Evolutionary conservation across 306 rosid species (phyloP), one percentile per base, ranked within the genome.

Genomic region (Carpinus fangiana): DNA sequence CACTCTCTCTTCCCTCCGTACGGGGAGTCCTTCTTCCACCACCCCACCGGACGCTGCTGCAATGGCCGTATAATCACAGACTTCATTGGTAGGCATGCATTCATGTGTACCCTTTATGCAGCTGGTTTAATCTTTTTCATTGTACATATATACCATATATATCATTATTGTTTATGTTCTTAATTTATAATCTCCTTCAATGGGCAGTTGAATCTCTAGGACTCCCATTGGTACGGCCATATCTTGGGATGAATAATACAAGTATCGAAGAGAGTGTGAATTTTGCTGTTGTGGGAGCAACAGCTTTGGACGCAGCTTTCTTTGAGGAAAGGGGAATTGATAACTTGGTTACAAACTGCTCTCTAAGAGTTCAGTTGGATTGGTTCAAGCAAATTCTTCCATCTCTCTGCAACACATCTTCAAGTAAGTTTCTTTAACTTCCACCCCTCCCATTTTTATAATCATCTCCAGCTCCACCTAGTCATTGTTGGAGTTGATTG

Each of bases 201-300:
- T 65, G 46, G 55, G 72, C 81, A 89, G 93, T 91, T n/a, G 80
- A 89, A 75, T 76, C 21, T 0, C 36, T 88, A 20, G 89, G 90
- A n/a, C 5, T 91, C 75, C 90, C 89, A 11, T 57, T 56, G 1
- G 66, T 86, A 69, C 79, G 73, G 57, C 90, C 93, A 2, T 89
- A 86, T 69, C 61, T 81, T 36, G 86, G 75, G 36, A 26, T 79
- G 0, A 73, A 75, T 57, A 84, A 73, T 11, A 46, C 46, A 71
- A 79, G 17, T 1, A 53, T 12, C 16, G 16, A 61, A 8, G 66
- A 72, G 43, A 91, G 88, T 3, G 83, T 28, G 31, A 91, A 91
- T 74, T 91, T 91, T 26, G 96, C 93, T 0, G 89, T 91, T 7
- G 16, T 12, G 3, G 96, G 93, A 86, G 90, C 96, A 43, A 91